A percentile compares a stretch with the other conserved stretches of the same genome.
These are phyloP conservation scores for Quercus lobata DNA, from an alignment of 331 rosid species.

Conservation along the genomic window DNA sequence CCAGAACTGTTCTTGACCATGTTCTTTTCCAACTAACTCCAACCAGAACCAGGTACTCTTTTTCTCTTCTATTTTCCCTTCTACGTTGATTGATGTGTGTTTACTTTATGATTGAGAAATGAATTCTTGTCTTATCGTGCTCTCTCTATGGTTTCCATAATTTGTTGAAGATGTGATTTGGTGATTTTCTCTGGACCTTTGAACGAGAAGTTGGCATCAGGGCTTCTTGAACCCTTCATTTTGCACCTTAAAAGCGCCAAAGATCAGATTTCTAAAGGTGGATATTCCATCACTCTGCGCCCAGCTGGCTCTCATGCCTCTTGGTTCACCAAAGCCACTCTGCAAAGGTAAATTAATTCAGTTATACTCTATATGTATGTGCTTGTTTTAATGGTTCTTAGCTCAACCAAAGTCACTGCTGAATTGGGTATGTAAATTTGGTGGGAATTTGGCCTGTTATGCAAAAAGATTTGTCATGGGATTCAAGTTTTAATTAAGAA, in stretches of 20 bases:
- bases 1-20: conserved; percentile 71
- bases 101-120: conserved; percentile 4
- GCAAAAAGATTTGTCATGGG: background rate
- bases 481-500: background rate
- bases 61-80: background rate
- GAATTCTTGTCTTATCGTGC: background rate
- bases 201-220: conserved; percentile 84
- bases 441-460: background rate
- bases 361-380: background rate
- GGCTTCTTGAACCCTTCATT: conserved; percentile 85
- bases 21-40: conserved; percentile 98
- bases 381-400: background rate
- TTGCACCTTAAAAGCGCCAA: conserved; percentile 70
- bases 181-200: conserved; percentile 59
- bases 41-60: conserved; percentile 79
- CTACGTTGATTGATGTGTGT: background rate
- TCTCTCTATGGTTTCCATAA: conserved; percentile 18
- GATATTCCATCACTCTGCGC: conserved; percentile 81
- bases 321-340: conserved; percentile 97
- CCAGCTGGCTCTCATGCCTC: conserved; percentile 47
- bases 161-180: conserved; percentile 67
- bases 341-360: conserved; percentile 57
- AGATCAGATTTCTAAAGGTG: conserved; percentile 98
- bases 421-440: background rate
- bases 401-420: background rate